Evolutionary conservation across 1,284 basidiomycete species (phyloP).

Genomic region (Ceratobasidium papillatum): DNA sequence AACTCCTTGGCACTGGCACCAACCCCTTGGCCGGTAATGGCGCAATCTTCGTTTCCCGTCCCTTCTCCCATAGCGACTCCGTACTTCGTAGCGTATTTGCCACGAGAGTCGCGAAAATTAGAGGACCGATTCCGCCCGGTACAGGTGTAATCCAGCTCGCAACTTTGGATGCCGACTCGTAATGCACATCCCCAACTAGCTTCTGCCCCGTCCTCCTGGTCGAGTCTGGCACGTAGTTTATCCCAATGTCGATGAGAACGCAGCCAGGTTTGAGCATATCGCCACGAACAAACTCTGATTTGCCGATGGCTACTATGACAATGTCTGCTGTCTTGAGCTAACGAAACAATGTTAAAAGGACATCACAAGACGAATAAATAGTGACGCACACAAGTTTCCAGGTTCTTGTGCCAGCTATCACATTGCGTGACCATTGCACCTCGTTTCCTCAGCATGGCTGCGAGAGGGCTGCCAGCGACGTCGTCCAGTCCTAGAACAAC

Average conservation of each 20-base stretch:
- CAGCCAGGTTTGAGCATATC: conserved; percentile 96
- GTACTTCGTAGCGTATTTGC: conserved; percentile 91
- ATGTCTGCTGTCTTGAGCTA: conserved; percentile 90
- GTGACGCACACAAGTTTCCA: conserved; percentile 74
- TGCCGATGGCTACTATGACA: conserved; percentile 92
- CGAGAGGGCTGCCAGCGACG: conserved; percentile 96
- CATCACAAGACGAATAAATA: neutral
- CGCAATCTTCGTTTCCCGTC: too few species aligned
- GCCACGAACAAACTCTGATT: conserved; percentile 89
- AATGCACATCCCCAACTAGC: conserved; percentile 96
- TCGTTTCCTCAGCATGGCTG: conserved; percentile 85
- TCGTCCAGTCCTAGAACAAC: conserved; percentile 96
- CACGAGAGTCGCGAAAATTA: conserved; percentile 99
- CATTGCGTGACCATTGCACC: conserved; percentile 99
- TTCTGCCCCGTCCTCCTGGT: conserved; percentile 96
- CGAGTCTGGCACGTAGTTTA: conserved; percentile 92
- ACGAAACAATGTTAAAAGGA: neutral
- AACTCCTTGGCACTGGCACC: too few species aligned
- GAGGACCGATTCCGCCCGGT: conserved; percentile 97
- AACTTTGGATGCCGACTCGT: conserved; percentile 74
- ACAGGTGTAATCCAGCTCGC: conserved; percentile 96
- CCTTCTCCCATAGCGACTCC: conserved; percentile 80
- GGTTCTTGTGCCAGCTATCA: conserved; percentile 87
- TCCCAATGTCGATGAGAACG: conserved; percentile 96
- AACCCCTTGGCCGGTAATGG: too few species aligned